These are phyloP conservation scores for Neurospora tetrasperma DNA, from an alignment of 495 filamentous ascomycete species.

Conservation along the genomic window DNA sequence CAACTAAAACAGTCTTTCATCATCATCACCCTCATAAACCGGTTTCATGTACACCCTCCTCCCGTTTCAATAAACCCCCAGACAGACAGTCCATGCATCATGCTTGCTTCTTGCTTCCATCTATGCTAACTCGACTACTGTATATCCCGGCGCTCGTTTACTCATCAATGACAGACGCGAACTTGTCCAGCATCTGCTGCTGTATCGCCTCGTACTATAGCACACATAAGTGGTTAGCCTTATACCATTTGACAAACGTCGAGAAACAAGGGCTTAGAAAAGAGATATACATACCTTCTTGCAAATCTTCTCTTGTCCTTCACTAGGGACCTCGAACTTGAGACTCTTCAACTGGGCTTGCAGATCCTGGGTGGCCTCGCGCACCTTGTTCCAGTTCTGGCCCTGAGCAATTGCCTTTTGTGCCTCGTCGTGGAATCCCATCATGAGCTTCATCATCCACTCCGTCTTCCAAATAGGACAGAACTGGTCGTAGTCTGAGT, in stretches of 20 bases:
- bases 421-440: slow-evolving; percentile 93
- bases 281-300: slow-evolving; percentile 52
- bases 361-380: slow-evolving; percentile 80
- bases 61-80: background rate
- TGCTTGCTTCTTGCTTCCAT: background rate
- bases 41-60: background rate
- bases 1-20: background rate
- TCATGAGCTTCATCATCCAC: slow-evolving; percentile 99
- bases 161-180: slow-evolving; percentile 88
- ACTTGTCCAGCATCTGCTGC: slow-evolving; percentile 89
- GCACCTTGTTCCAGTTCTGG: slow-evolving; percentile 80
- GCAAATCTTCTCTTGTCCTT: slow-evolving; percentile 61
- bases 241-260: slow-evolving; percentile 6
- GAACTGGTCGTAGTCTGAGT: slow-evolving; percentile 98
- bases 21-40: background rate
- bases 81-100: background rate
- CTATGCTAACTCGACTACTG: background rate
- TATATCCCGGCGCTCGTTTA: slow-evolving; percentile 32
- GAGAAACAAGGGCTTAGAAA: background rate
- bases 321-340: slow-evolving; percentile 87
- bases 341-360: slow-evolving; percentile 74
- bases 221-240: slow-evolving; percentile 1
- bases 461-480: slow-evolving; percentile 99
- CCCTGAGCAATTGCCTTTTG: slow-evolving; percentile 91
- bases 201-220: slow-evolving; percentile 78